A percentile compares a stretch with the other conserved stretches of the same genome.
These are phyloP conservation scores for Suillus cothurnatus DNA, from an alignment of 768 basidiomycete genomes.

Conservation along the genomic window DNA sequence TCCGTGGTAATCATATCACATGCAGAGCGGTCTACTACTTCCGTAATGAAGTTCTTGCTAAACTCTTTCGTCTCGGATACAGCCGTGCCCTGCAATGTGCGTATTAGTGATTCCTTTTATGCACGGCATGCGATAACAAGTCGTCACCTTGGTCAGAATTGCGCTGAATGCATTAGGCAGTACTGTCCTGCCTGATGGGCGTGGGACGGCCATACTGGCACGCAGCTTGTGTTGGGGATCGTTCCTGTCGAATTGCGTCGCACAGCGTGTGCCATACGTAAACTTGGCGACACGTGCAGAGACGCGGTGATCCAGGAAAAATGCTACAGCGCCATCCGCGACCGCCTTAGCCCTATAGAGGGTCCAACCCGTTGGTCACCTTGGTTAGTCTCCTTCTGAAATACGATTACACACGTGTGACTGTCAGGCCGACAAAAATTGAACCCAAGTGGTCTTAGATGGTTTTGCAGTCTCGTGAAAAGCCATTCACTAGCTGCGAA, in stretches of 20 bases:
- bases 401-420: slow-evolving; percentile 42
- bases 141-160: slow-evolving; percentile 30
- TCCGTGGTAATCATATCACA: slow-evolving; percentile 34
- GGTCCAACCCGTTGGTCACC: background rate
- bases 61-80: slow-evolving; percentile 35
- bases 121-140: background rate
- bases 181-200: slow-evolving; percentile 34
- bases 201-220: slow-evolving; percentile 28
- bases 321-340: slow-evolving; percentile 46
- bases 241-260: slow-evolving; percentile 30
- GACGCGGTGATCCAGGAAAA: slow-evolving; percentile 46
- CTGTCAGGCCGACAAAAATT: slow-evolving; percentile 52
- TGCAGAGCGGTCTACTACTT: slow-evolving; percentile 28
- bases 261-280: slow-evolving; percentile 40
- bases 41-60: slow-evolving; percentile 34
- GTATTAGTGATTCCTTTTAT: background rate
- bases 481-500: slow-evolving; percentile 49
- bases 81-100: slow-evolving; percentile 24
- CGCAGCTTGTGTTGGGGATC: slow-evolving; percentile 33
- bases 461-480: slow-evolving; percentile 32
- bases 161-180: slow-evolving; percentile 35
- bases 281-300: slow-evolving; percentile 40
- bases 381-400: background rate
- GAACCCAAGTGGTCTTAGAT: slow-evolving; percentile 38
- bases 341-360: slow-evolving; percentile 45